Conservation (phyloP, 2,329 filamentous ascomycete species). For the Exophiala bonariae region DNA sequence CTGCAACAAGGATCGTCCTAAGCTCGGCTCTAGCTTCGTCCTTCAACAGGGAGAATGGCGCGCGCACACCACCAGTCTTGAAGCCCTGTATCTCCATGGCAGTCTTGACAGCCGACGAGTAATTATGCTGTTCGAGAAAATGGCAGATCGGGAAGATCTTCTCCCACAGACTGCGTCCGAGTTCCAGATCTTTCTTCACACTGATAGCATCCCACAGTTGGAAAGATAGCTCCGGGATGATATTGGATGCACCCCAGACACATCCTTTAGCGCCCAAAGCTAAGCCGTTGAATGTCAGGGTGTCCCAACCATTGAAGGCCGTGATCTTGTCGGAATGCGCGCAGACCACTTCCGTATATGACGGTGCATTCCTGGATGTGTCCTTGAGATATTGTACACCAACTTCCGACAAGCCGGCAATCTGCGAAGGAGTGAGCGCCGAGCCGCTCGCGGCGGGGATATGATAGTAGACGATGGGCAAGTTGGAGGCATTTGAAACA, state of each 20-base stretch:
- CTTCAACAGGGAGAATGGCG: constrained; percentile 47
- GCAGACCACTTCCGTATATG: constrained; percentile 52
- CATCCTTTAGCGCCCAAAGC: constrained; percentile 51
- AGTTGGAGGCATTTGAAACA: constrained; percentile 39
- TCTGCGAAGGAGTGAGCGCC: constrained; percentile 41
- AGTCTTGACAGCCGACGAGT: constrained; percentile 50
- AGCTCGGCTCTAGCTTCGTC: constrained; percentile 37
- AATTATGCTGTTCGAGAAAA: constrained; percentile 51
- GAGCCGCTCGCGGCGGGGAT: constrained; percentile 51
- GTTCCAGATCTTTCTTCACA: constrained; percentile 43
- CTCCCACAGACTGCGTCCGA: constrained; percentile 48
- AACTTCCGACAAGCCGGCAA: constrained; percentile 45
- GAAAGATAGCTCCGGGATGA: constrained; percentile 51
- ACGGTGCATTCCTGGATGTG: constrained; percentile 53
- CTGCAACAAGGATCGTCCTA: constrained; percentile 38
- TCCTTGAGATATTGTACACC: constrained; percentile 55
- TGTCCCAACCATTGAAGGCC: constrained; percentile 56
- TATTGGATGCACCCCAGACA: constrained; percentile 53
- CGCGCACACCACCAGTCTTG: constrained; percentile 49
- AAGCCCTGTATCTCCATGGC: constrained; percentile 47
- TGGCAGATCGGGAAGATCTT: constrained; percentile 54
- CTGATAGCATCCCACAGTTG: constrained; percentile 50
- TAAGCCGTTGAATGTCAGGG: constrained; percentile 54
- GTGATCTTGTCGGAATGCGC: constrained; percentile 43
- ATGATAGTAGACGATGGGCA: constrained; percentile 54